A percentile compares a stretch with the other conserved stretches of the same genome.
phyloP scores from a whole-genome alignment of 768 basidiomycete genomes.

The Tricholoma sp. region DNA sequence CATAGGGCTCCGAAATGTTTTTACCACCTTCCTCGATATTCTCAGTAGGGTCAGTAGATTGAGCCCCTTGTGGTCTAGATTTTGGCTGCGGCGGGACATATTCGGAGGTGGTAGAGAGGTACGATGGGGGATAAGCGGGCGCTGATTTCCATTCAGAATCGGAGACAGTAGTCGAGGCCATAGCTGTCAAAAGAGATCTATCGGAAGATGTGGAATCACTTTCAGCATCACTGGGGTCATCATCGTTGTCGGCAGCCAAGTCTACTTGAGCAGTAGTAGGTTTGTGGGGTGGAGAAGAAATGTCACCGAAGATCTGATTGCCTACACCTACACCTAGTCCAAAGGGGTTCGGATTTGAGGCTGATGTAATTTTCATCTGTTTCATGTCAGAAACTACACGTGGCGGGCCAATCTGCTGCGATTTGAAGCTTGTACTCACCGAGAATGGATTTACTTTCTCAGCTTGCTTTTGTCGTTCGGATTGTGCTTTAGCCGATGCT shows the following conservation, averaged over 20 bases:
- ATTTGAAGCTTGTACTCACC: slow-evolving; percentile 30
- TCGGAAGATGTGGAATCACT: slow-evolving; percentile 33
- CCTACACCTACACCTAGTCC: slow-evolving; percentile 60
- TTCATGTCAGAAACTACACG: slow-evolving; percentile 15
- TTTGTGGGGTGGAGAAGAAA: slow-evolving; percentile 13
- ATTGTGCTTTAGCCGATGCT: slow-evolving; percentile 23
- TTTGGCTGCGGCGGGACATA: slow-evolving; percentile 60
- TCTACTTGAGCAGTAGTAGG: slow-evolving; percentile 16
- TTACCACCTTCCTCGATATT: slow-evolving; percentile 38
- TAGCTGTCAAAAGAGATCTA: slow-evolving; percentile 49
- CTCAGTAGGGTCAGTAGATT: slow-evolving; percentile 34
- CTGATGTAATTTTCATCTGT: slow-evolving; percentile 20
- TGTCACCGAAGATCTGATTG: slow-evolving; percentile 58
- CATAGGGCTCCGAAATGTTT: slow-evolving; percentile 65
- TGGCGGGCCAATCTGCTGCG: neutral
- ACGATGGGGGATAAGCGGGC: slow-evolving; percentile 63
- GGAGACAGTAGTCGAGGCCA: slow-evolving; percentile 47
- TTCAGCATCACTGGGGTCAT: slow-evolving; percentile 33
- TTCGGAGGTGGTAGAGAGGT: slow-evolving; percentile 72
- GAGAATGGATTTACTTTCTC: slow-evolving; percentile 65
- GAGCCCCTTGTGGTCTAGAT: slow-evolving; percentile 36
- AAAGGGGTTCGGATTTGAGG: slow-evolving; percentile 17
- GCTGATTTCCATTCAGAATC: slow-evolving; percentile 66
- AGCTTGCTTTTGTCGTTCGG: slow-evolving; percentile 24
- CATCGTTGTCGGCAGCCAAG: slow-evolving; percentile 29